These are phyloP conservation scores for Flaveria ramosissima DNA, from an alignment of 129 eudicot genomes.

Conservation along the genomic window DNA sequence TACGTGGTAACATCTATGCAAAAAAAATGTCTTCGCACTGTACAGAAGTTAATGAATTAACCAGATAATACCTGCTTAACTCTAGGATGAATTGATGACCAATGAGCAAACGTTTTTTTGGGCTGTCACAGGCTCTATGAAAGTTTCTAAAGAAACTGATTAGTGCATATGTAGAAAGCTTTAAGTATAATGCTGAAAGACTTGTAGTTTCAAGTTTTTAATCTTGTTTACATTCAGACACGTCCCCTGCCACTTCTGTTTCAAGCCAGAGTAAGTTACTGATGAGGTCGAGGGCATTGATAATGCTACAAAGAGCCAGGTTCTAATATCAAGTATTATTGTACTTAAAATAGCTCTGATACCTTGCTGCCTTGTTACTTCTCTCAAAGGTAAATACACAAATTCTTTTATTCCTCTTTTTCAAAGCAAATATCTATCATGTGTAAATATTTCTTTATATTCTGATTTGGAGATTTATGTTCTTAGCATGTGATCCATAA, in stretches of 20 bases:
- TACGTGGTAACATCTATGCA: not conserved
- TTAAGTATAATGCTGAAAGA: not conserved
- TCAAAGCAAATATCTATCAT: too few species aligned
- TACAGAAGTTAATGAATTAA: constrained; percentile 4
- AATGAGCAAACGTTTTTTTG: constrained; percentile 33
- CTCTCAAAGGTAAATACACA: too few species aligned
- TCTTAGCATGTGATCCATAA: too few species aligned
- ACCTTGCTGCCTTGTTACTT: too few species aligned
- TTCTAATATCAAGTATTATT: too few species aligned
- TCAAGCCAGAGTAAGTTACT: constrained; percentile 85
- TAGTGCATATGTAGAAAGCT: constrained; percentile 12
- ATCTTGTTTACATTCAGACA: constrained; percentile 56
- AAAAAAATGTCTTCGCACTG: constrained; percentile 2
- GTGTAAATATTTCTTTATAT: too few species aligned
- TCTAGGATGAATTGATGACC: too few species aligned
- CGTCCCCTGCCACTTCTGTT: constrained; percentile 74
- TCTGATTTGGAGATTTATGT: too few species aligned
- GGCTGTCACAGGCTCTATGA: constrained; percentile 91
- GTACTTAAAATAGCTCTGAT: too few species aligned
- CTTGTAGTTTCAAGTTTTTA: not conserved
- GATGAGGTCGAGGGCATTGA: constrained; percentile 71
- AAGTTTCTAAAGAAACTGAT: constrained; percentile 98
- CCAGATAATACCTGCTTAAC: constrained; percentile 6
- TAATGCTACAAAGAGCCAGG: too few species aligned
- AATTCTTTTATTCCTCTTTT: too few species aligned